These are phyloP conservation scores for Saturnispora dispora DNA, from an alignment of 805 yeast species.

Conservation along the genomic window DNA sequence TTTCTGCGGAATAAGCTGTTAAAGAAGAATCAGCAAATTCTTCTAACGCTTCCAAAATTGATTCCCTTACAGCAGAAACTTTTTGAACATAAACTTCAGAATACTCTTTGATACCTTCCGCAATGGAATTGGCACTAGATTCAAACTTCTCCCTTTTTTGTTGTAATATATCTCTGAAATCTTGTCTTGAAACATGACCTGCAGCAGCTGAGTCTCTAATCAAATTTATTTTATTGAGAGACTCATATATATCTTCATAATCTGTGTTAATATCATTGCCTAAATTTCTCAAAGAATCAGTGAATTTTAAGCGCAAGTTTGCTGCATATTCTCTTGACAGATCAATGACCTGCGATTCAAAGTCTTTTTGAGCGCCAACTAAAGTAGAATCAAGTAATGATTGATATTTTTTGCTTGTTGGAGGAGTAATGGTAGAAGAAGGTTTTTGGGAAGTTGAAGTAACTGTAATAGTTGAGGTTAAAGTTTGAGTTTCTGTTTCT, in stretches of 20 bases:
- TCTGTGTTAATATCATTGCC: conserved; percentile 21
- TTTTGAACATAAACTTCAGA: conserved; percentile 28
- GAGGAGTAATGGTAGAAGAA: conserved; percentile 13
- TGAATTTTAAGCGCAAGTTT: conserved; percentile 25
- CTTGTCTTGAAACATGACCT: conserved; percentile 37
- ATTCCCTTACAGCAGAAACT: conserved; percentile 27
- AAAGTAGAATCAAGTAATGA: conserved; percentile 30
- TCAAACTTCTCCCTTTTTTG: conserved; percentile 26
- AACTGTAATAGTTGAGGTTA: background rate
- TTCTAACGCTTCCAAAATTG: conserved; percentile 57
- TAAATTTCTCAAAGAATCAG: conserved; percentile 28
- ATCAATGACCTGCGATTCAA: conserved; percentile 29
- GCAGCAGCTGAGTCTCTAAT: conserved; percentile 8
- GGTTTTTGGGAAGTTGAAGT: conserved; percentile 2
- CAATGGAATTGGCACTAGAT: conserved; percentile 26
- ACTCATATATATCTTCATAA: conserved; percentile 21
- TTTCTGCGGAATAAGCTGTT: conserved; percentile 52
- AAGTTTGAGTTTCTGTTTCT: background rate
- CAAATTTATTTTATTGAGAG: conserved; percentile 21
- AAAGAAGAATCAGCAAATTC: conserved; percentile 65
- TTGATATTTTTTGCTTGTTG: conserved; percentile 23
- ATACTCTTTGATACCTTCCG: conserved; percentile 23
- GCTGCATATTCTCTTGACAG: conserved; percentile 23
- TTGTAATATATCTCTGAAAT: conserved; percentile 35
- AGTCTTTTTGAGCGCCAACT: conserved; percentile 31